These are phyloP conservation scores for Ilyonectria mors-panacis DNA, from an alignment of 2,329 filamentous ascomycete species.

Conservation along the genomic window DNA sequence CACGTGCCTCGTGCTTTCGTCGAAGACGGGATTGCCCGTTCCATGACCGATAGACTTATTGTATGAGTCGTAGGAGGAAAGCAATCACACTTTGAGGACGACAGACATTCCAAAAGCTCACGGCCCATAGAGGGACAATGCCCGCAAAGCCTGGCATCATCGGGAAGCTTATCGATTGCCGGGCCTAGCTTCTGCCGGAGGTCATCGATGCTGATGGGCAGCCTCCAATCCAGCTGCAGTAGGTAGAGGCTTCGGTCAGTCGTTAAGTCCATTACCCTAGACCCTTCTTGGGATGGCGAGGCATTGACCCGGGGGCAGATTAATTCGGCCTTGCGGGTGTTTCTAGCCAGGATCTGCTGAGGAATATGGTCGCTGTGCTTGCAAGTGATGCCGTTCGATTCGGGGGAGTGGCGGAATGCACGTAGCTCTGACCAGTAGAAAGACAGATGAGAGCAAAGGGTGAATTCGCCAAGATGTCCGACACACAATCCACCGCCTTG, in stretches of 20 bases:
- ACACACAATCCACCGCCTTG: constrained; percentile 3
- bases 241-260: not conserved
- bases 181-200: not conserved
- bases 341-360: not conserved
- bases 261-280: not conserved
- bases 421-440: not conserved
- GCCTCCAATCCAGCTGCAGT: not conserved
- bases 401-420: not conserved
- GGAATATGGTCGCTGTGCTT: not conserved
- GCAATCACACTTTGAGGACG: constrained; percentile 14
- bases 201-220: not conserved
- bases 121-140: not conserved
- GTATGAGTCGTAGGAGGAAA: constrained; percentile 10
- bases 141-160: not conserved
- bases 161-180: not conserved
- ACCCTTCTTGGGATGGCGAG: not conserved
- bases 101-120: not conserved
- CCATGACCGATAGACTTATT: not conserved
- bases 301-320: not conserved
- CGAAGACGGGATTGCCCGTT: not conserved
- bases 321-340: not conserved
- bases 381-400: not conserved
- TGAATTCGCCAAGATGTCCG: constrained; percentile 8
- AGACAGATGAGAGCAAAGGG: constrained; percentile 13
- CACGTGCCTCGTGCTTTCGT: constrained; percentile 8